These are phyloP conservation scores for Teratosphaeria epicoccoides DNA, from an alignment of 2,329 filamentous ascomycete species.

Conservation along the genomic window DNA sequence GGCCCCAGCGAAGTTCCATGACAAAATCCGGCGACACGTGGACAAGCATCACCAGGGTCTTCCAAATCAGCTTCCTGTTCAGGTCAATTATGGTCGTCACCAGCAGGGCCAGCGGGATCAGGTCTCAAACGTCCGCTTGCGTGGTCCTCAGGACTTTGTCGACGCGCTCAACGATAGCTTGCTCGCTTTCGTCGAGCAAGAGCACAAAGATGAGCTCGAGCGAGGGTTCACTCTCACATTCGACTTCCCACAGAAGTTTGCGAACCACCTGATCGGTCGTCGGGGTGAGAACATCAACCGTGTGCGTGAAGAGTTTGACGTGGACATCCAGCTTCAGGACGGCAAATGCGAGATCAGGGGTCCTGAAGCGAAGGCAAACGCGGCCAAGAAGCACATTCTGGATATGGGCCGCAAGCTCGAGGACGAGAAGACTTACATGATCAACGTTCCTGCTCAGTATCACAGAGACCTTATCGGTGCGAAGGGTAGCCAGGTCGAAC, in stretches of 20 bases:
- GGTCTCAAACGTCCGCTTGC: constrained; percentile 49
- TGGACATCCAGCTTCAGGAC: constrained; percentile 79
- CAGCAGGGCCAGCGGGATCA: constrained; percentile 39
- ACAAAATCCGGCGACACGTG: constrained; percentile 52
- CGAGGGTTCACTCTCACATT: constrained; percentile 77
- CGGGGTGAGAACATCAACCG: constrained; percentile 59
- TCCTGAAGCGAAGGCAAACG: constrained; percentile 86
- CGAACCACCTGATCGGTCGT: constrained; percentile 68
- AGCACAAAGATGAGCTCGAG: constrained; percentile 87
- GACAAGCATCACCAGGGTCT: constrained; percentile 44
- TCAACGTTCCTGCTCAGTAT: constrained; percentile 89
- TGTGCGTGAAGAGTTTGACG: constrained; percentile 58
- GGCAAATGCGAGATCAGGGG: constrained; percentile 94
- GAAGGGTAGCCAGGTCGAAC: constrained; percentile 78
- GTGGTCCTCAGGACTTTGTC: constrained; percentile 65
- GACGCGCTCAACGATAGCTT: constrained; percentile 64
- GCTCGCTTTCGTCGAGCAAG: constrained; percentile 68
- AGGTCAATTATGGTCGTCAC: constrained; percentile 39
- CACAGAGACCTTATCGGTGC: constrained; percentile 89
- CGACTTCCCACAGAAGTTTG: constrained; percentile 89
- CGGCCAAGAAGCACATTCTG: constrained; percentile 71
- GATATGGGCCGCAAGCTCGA: constrained; percentile 71
- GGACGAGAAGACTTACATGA: constrained; percentile 74
- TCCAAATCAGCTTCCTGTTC: constrained; percentile 45
- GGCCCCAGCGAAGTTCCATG: constrained; percentile 50